phyloP scores from a whole-genome alignment of 2,329 filamentous ascomycete species.

The Penicillium hesseltinei region DNA sequence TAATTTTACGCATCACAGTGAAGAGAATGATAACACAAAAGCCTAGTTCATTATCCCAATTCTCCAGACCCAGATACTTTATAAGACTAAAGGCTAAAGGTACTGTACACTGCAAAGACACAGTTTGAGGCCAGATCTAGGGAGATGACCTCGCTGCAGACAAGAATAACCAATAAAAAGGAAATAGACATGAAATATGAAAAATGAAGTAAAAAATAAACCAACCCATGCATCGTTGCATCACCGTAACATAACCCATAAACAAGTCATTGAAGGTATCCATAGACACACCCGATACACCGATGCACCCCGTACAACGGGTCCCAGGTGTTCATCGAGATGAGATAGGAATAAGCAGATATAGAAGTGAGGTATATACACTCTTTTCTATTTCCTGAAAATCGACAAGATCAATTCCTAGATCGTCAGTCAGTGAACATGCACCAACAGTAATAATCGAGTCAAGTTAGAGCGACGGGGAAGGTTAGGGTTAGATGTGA shows the following conservation, averaged over 20 bases:
- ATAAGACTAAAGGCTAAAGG: constrained; percentile 6
- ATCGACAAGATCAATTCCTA: constrained; percentile 11
- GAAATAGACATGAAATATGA: constrained; percentile 3
- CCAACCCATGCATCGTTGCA: constrained; percentile 17
- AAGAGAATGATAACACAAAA: neutral
- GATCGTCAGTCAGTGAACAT: constrained; percentile 9
- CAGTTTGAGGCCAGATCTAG: constrained; percentile 13
- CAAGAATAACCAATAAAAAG: constrained; percentile 1
- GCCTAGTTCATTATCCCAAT: constrained; percentile 9
- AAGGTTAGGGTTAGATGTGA: neutral
- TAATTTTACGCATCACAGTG: no score
- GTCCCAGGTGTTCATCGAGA: neutral
- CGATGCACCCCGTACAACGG: neutral
- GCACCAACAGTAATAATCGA: neutral
- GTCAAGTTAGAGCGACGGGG: neutral
- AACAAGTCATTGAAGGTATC: constrained; percentile 1
- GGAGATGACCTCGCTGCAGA: constrained; percentile 6
- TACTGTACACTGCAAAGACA: constrained; percentile 24
- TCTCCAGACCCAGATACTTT: constrained; percentile 17
- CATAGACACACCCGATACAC: neutral
- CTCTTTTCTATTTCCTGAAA: constrained; percentile 3
- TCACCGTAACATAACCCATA: constrained; percentile 16
- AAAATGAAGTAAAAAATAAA: neutral
- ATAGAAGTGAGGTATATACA: neutral
- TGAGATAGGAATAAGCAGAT: neutral